phyloP scores from a whole-genome alignment of 495 filamentous ascomycete species.

The Haplographium delicatum region DNA sequence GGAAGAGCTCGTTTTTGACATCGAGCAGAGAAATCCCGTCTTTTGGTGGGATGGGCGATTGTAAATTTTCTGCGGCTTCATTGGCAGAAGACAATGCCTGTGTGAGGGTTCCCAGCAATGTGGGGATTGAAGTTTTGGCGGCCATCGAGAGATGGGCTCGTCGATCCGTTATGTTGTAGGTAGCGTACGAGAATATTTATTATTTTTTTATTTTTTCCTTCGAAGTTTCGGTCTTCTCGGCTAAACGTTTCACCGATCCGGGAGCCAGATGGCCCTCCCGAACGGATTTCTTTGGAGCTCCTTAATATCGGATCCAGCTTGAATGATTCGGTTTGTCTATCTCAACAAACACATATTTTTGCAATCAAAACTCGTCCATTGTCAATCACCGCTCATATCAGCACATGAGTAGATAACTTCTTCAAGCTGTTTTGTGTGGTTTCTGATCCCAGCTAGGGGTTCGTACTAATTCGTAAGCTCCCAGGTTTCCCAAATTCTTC shows the following conservation, averaged over 20 bases:
- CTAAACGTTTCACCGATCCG: constrained; percentile 3
- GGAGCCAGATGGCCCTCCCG: constrained; percentile 6
- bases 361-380: neutral
- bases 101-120: constrained; percentile 57
- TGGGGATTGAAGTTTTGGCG: constrained; percentile 43
- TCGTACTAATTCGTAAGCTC: constrained; percentile 16
- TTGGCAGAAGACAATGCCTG: constrained; percentile 56
- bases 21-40: constrained; percentile 93
- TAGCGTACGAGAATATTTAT: too few relatives aligned
- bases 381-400: neutral
- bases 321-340: neutral
- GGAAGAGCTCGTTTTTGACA: constrained; percentile 88
- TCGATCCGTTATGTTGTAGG: neutral
- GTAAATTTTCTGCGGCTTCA: constrained; percentile 44
- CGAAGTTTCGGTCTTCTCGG: neutral
- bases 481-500: neutral
- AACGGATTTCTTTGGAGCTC: neutral
- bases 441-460: constrained; percentile 2
- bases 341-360: neutral
- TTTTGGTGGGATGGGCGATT: constrained; percentile 51
- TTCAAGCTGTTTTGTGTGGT: neutral
- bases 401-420: constrained; percentile 7
- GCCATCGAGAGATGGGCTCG: constrained; percentile 34
- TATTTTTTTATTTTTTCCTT: constrained; percentile 5
- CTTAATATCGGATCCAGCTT: neutral